Evolutionary conservation across 306 rosid genomes (phyloP).

Genomic region (Cucumis hystrix): DNA sequence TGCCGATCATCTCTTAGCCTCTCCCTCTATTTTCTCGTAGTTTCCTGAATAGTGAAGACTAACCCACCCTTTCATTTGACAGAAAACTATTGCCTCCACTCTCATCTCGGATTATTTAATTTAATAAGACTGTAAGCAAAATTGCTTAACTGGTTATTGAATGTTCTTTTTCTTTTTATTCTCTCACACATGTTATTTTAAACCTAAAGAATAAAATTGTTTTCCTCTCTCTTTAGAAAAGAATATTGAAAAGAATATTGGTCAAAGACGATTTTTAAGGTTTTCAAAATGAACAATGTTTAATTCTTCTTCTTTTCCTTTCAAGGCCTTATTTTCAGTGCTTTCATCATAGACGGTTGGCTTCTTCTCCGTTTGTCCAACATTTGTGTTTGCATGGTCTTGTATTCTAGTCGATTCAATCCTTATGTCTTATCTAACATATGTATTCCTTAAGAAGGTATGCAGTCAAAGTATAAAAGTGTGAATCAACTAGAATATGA

Average conservation of each 20-base stretch:
- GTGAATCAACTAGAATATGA: constrained; percentile 31
- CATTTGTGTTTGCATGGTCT: background rate
- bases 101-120: background rate
- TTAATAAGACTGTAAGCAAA: background rate
- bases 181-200: background rate
- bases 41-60: background rate
- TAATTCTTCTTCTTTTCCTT: background rate
- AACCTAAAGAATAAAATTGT: background rate
- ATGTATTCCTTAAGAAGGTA: constrained; percentile 24
- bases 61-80: background rate
- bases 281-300: background rate
- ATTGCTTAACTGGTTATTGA: background rate
- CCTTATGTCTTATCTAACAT: background rate
- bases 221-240: background rate
- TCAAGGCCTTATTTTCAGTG: background rate
- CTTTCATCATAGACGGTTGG: background rate
- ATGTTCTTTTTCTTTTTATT: background rate
- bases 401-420: background rate
- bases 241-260: background rate
- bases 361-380: background rate
- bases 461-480: constrained; percentile 63
- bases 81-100: background rate
- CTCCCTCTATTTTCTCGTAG: background rate
- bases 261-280: background rate
- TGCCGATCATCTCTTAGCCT: background rate